Evolutionary conservation across 176 grass and related monocot genomes (phyloP), one percentile per base, ranked within the genome.

Genomic region (Zoysia japonica): DNA sequence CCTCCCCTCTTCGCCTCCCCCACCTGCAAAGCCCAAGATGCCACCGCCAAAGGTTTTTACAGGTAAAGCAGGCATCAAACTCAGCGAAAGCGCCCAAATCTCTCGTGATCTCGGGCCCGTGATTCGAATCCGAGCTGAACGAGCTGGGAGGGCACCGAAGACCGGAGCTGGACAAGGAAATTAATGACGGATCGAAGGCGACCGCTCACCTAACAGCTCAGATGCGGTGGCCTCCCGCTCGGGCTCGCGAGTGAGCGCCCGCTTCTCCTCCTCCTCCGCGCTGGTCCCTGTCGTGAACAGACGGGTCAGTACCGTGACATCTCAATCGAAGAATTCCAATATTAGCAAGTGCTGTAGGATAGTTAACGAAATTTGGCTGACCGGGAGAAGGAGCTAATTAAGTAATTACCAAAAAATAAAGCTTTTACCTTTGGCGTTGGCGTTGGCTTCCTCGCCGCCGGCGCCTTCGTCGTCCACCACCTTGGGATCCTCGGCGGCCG

Each of bases 11-110:
- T 78, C 67, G 16, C 7, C 61, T 67, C 68, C 87, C 47, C 62
- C 65, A 76, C 68, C 88, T 88, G 45, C 78, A 89, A 78, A 19
- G 71, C 59, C 61, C 71, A 84, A 84, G 80, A 85, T 89, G 72
- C n/a, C 80, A 68, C 28, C 72, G 45, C 55, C 68, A 76, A 61
- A 78, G 67, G 17, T 71, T 85, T 71, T 85, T 52, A 79, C 70
- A 76, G 9, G 50, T 36, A 76, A 88, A 79, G 47, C 45, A 46
- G 68, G 49, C 86, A 79, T 86, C 70, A 68, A 70, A 54, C 11
- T 55, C 48, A 43, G 3, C 61, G 35, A 65, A 63, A 68, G 53
- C 15, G 16, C 70, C 47, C 64, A 68, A 79, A 70, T 60, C 55
- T 43, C 35, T 82, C 47, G 43, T 14, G 66, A 91, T 83, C 61